Evolutionary conservation across 495 filamentous ascomycete species (phyloP).

Genomic region (Polyplosphaeria fusca): DNA sequence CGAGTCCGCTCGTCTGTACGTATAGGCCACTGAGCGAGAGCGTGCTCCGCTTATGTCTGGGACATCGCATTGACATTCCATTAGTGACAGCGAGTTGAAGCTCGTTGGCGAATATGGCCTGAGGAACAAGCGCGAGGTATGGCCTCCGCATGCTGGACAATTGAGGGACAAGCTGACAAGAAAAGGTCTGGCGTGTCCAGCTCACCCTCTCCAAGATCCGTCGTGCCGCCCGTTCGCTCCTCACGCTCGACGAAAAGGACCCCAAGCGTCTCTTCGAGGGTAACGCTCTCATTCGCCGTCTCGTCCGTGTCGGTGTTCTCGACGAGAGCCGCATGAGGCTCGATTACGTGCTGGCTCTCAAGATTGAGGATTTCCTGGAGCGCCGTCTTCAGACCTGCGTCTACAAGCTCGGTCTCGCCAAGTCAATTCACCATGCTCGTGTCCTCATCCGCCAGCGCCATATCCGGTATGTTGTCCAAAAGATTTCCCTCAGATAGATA

Average conservation of each 20-base stretch:
- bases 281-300: slow-evolving; percentile 99
- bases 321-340: slow-evolving; percentile 99
- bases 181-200: slow-evolving; percentile 90
- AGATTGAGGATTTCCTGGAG: slow-evolving; percentile 99
- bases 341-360: slow-evolving; percentile 99
- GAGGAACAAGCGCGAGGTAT: slow-evolving; percentile 90
- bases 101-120: slow-evolving; percentile 98
- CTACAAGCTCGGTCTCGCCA: slow-evolving; percentile 99
- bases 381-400: slow-evolving; percentile 98
- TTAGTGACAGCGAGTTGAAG: slow-evolving; percentile 98
- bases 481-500: not conserved
- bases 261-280: slow-evolving; percentile 99
- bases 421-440: slow-evolving; percentile 99
- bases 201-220: slow-evolving; percentile 99
- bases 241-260: slow-evolving; percentile 99
- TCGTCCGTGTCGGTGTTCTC: slow-evolving; percentile 98
- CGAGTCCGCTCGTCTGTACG: slow-evolving; percentile 99
- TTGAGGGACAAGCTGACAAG: not conserved
- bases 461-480: slow-evolving; percentile 70
- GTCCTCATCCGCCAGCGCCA: slow-evolving; percentile 98
- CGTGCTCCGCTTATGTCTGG: slow-evolving; percentile 93
- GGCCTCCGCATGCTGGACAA: not conserved
- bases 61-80: slow-evolving; percentile 49
- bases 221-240: slow-evolving; percentile 99
- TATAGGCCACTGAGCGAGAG: slow-evolving; percentile 76